Conservation (phyloP, 768 basidiomycete species). For the Phaeotremella skinneri region DNA sequence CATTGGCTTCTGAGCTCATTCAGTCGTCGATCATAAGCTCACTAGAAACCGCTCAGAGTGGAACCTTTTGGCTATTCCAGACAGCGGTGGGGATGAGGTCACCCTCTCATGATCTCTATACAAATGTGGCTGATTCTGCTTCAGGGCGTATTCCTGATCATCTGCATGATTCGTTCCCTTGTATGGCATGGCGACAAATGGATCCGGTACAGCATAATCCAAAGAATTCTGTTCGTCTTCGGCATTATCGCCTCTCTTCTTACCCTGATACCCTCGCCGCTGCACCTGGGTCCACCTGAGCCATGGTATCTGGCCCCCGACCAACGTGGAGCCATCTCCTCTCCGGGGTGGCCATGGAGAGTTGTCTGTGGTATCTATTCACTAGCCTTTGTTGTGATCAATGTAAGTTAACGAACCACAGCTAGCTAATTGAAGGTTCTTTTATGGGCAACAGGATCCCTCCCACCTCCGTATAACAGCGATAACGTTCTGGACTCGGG, state of each 20-base stretch:
- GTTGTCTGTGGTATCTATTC: background rate
- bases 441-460: background rate
- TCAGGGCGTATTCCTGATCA: background rate
- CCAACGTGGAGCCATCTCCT: background rate
- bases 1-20: background rate
- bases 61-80: background rate
- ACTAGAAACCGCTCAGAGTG: background rate
- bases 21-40: background rate
- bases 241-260: background rate
- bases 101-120: background rate
- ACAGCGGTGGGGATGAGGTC: background rate
- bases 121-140: too few species aligned
- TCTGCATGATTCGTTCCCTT: background rate
- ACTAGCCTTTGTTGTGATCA: background rate
- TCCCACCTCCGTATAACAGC: background rate
- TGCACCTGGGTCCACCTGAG: background rate
- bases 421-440: background rate
- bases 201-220: background rate
- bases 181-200: background rate
- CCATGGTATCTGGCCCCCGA: background rate
- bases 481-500: background rate
- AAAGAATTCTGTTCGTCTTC: conserved; percentile 2
- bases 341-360: background rate
- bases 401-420: background rate
- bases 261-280: background rate